Evolutionary conservation across 176 grass and related monocot species (phyloP).

Genomic region (Oryza coarctata): DNA sequence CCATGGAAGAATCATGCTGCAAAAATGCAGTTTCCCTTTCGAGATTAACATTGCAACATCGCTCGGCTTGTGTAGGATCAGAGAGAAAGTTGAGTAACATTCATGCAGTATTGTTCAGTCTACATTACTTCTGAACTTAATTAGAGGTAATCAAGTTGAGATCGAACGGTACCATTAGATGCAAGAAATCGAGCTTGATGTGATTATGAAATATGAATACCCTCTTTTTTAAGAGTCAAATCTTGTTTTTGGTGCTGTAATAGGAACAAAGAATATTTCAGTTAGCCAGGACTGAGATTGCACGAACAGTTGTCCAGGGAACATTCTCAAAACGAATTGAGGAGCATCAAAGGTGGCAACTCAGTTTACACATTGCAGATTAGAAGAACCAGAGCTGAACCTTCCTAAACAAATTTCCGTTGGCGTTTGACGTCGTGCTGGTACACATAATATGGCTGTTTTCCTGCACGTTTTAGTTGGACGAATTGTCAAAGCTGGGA

Average conservation of each 20-base stretch:
- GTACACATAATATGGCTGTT: background rate
- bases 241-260: background rate
- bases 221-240: too few species aligned
- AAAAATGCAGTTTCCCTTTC: background rate
- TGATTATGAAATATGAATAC: background rate
- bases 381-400: background rate
- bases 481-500: slow-evolving; percentile 14
- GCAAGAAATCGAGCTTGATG: background rate
- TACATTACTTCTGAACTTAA: background rate
- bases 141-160: background rate
- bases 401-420: slow-evolving; percentile 1
- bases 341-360: background rate
- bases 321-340: background rate
- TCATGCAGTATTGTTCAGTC: too few species aligned
- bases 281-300: background rate
- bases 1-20: background rate
- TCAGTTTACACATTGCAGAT: background rate
- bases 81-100: background rate
- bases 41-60: background rate
- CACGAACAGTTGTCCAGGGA: background rate
- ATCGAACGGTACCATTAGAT: background rate
- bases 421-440: slow-evolving; percentile 1
- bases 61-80: background rate
- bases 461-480: slow-evolving; percentile 13
- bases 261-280: background rate